Percentiles rank a stretch among this genome's conserved stretches.
These are phyloP conservation scores for Diaporthe ilicicola DNA, from an alignment of 2,329 filamentous ascomycete genomes.

Conservation along the genomic window DNA sequence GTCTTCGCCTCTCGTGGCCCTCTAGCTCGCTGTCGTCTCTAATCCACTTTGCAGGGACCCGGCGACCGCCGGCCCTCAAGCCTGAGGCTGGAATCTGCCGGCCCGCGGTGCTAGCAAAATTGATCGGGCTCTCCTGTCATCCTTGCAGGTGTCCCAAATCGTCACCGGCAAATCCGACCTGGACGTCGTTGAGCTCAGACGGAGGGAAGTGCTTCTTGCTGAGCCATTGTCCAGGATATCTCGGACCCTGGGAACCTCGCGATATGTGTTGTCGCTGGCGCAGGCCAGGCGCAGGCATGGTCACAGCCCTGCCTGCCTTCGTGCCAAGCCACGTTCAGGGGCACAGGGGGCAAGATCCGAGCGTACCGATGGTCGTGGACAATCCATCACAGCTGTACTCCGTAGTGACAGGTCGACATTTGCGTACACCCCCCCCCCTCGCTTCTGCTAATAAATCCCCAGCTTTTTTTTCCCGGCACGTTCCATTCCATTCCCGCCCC, in stretches of 20 bases:
- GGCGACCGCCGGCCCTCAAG: conserved; percentile 23
- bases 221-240: not conserved
- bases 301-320: not conserved
- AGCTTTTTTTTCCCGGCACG: conserved; percentile 15
- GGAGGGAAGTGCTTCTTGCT: not conserved
- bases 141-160: conserved; percentile 14
- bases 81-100: not conserved
- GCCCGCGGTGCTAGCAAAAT: not conserved
- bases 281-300: not conserved
- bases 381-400: not conserved
- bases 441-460: not conserved
- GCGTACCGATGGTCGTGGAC: conserved; percentile 4
- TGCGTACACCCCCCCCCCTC: conserved; percentile 6
- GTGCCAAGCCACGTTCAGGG: conserved; percentile 8
- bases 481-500: conserved; percentile 15
- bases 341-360: conserved; percentile 18
- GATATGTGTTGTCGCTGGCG: conserved; percentile 8
- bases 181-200: not conserved
- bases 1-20: conserved; percentile 17
- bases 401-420: conserved; percentile 18
- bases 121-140: conserved; percentile 2
- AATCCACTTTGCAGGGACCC: conserved; percentile 26
- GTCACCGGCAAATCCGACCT: not conserved
- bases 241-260: not conserved
- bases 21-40: conserved; percentile 24